Evolutionary conservation across 2,329 filamentous ascomycete species (phyloP), one percentile per base, ranked within the genome.

Genomic region (Pseudocercospora macadamiae): DNA sequence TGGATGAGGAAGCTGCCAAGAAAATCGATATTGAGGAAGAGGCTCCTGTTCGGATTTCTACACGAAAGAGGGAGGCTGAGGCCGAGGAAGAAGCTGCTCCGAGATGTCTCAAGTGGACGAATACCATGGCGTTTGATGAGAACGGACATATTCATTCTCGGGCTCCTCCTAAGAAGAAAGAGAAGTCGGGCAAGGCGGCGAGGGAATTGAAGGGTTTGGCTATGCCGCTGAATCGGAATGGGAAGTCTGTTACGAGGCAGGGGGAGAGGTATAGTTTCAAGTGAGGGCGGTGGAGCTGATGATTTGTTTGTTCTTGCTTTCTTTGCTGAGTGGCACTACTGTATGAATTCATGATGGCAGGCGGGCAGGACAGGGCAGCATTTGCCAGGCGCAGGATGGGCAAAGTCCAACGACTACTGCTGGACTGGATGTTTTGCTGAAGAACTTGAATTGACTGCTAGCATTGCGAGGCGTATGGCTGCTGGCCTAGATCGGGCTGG

Each of bases 71-170:
- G 72, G 81, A 82, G 0, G 80, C 86, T 37, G 77, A 81, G 44
- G 82, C 83, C 54, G 76, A 81, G 51, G 79, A 83, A 12, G 79
- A 78, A 28, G 74, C 75, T n/a, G 74, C 76, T 65, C 81, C 86
- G 68, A 80, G 84, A 52, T 90, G 87, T 69, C 74, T 89, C 45
- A 77, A 77, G 30, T 91, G 88, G 88, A 81, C 78, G 58, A 91
- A 90, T 68, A 80, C 77, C 14, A 84, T 82, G 54, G 86, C 86
- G 32, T 65, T 86, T 6, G 64, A 68, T 26, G 64, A 73, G 54
- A 37, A 64, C 12, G 68, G 67, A 14, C 70, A 71, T 42, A 36
- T 73, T 5, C 72, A 74, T 53, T 71, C 70, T 6, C 60, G 65
- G 32, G 61, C 62, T 5, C 56, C 64, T 52, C 59, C 69, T 25